These are phyloP conservation scores for Brassica hybrid DNA, from an alignment of 441 rosid genomes.

Conservation along the genomic window DNA sequence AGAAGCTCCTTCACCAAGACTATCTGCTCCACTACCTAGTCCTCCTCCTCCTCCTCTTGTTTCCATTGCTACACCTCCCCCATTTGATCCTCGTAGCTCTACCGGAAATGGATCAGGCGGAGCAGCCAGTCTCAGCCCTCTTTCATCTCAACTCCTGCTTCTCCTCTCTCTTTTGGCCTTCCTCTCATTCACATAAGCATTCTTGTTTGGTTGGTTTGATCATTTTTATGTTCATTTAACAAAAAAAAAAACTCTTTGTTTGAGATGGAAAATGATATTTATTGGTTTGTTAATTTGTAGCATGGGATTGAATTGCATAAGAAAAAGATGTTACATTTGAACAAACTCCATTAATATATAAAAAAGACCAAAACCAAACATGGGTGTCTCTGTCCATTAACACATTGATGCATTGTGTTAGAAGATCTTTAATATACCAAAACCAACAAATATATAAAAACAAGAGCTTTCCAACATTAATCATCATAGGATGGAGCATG, in stretches of 20 bases:
- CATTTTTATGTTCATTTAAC: too few species aligned
- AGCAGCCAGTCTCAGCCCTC: constrained; percentile 28
- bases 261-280: neutral
- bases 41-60: constrained; percentile 5
- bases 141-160: constrained; percentile 22
- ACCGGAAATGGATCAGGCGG: constrained; percentile 1
- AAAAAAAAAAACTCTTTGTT: too few species aligned
- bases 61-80: constrained; percentile 12
- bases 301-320: too few species aligned
- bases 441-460: too few species aligned
- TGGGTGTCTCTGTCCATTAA: too few species aligned
- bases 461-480: neutral
- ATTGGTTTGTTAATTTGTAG: neutral
- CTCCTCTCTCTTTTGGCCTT: constrained; percentile 34
- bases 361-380: too few species aligned
- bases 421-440: too few species aligned
- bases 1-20: constrained; percentile 35
- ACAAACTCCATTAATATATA: too few species aligned
- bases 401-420: too few species aligned
- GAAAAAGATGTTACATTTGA: too few species aligned
- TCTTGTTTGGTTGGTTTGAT: neutral
- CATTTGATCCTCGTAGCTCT: neutral
- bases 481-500: constrained; percentile 71
- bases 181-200: constrained; percentile 17
- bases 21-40: constrained; percentile 10